These are phyloP conservation scores for Scheffersomyces illinoinensis DNA, from an alignment of 1,139 yeast genomes.

Conservation along the genomic window DNA sequence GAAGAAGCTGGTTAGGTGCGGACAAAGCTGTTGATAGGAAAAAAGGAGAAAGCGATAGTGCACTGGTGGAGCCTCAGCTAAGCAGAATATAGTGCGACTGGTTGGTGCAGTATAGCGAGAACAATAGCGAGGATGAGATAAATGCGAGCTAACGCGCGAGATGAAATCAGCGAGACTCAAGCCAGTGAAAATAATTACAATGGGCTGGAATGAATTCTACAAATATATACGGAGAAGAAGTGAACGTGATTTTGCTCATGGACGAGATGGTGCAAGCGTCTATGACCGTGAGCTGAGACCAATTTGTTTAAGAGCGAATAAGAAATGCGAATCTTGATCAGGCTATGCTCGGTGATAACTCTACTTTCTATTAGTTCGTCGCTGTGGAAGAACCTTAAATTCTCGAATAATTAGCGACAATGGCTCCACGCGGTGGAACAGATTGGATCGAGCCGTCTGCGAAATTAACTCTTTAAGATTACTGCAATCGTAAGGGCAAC, in stretches of 20 bases:
- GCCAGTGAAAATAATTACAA: neutral
- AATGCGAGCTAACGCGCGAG: neutral
- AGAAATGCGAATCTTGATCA: neutral
- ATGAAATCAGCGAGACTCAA: neutral
- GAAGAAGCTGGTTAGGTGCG: neutral
- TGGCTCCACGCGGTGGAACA: neutral
- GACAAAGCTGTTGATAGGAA: neutral
- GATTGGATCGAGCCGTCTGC: neutral
- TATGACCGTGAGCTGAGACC: too few relatives aligned
- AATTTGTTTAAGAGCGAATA: neutral
- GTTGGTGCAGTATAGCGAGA: neutral
- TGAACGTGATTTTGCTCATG: neutral
- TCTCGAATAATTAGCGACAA: neutral
- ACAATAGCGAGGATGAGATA: neutral
- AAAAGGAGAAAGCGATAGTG: neutral
- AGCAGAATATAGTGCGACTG: neutral
- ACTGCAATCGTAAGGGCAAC: neutral
- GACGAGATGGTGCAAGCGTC: neutral
- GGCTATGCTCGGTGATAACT: neutral
- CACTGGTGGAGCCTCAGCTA: neutral
- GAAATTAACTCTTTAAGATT: neutral
- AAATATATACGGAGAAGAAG: neutral
- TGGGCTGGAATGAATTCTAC: neutral
- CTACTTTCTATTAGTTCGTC: neutral
- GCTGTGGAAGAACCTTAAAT: neutral